Evolutionary conservation across 305 asterid species (phyloP).

Genomic region (Rubia balearica): DNA sequence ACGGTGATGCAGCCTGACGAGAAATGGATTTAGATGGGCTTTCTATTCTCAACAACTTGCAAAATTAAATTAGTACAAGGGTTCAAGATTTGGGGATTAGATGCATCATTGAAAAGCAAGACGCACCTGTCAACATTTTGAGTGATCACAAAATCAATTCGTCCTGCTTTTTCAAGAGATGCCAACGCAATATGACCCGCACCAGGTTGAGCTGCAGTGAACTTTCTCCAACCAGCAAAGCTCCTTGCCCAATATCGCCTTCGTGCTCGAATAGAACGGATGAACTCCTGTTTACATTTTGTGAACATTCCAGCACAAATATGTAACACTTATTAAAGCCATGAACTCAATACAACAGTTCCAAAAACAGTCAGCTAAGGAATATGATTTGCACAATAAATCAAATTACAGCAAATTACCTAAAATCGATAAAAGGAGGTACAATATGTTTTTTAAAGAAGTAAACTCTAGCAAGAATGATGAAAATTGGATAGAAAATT

Average conservation of each 20-base stretch:
- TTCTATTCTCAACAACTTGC: not conserved
- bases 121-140: constrained; percentile 92
- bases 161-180: constrained; percentile 83
- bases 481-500: not conserved
- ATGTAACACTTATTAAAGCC: constrained; percentile 1
- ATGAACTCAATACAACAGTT: not conserved
- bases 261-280: constrained; percentile 62
- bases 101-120: constrained; percentile 10
- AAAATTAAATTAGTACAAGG: not conserved
- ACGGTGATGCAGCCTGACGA: constrained; percentile 81
- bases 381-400: not conserved
- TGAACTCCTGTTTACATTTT: constrained; percentile 51
- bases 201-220: constrained; percentile 84
- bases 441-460: not conserved
- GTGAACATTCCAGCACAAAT: constrained; percentile 13
- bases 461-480: not conserved
- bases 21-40: constrained; percentile 9
- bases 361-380: constrained; percentile 3
- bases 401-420: not conserved
- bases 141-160: constrained; percentile 58
- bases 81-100: constrained; percentile 14
- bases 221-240: constrained; percentile 95
- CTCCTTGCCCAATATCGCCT: constrained; percentile 97
- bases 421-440: not conserved
- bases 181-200: constrained; percentile 80